phyloP scores from a whole-genome alignment of 805 yeast species.

The Candida ulmi region DNA sequence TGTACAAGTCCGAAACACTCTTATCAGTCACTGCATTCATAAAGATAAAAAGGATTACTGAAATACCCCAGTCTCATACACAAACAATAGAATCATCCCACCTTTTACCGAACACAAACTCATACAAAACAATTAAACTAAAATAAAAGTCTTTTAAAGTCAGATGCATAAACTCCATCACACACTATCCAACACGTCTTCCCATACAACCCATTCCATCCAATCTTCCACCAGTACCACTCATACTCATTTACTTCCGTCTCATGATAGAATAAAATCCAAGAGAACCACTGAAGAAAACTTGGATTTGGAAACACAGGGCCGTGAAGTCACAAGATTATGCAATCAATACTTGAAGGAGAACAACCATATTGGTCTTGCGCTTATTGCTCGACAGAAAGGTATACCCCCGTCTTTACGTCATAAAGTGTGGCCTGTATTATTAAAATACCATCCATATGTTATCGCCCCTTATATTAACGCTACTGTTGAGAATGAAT shows the following conservation, averaged over 20 bases:
- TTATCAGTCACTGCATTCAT: no score
- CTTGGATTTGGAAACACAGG: conserved; percentile 7
- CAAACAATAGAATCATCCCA: no score
- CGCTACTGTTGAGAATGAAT: conserved; percentile 30
- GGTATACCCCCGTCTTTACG: conserved; percentile 85
- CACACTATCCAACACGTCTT: conserved; percentile 15
- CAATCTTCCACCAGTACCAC: not conserved
- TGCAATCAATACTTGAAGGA: conserved; percentile 50
- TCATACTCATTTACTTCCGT: conserved; percentile 11
- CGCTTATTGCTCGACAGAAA: conserved; percentile 71
- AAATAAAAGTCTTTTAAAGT: no score
- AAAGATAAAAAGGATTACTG: no score
- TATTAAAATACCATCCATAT: conserved; percentile 79
- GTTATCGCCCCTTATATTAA: conserved; percentile 72
- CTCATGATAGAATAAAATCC: not conserved
- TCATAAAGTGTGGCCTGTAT: conserved; percentile 76
- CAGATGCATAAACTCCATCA: conserved; percentile 12
- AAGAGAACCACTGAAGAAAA: conserved; percentile 1
- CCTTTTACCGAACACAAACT: no score
- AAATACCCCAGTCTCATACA: no score
- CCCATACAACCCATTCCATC: conserved; percentile 1
- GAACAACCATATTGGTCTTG: conserved; percentile 69
- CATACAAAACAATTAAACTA: no score
- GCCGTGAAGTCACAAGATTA: conserved; percentile 35
- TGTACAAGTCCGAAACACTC: no score